These are phyloP conservation scores for Sporothrix protearum DNA, from an alignment of 2,329 filamentous ascomycete species.

Conservation along the genomic window DNA sequence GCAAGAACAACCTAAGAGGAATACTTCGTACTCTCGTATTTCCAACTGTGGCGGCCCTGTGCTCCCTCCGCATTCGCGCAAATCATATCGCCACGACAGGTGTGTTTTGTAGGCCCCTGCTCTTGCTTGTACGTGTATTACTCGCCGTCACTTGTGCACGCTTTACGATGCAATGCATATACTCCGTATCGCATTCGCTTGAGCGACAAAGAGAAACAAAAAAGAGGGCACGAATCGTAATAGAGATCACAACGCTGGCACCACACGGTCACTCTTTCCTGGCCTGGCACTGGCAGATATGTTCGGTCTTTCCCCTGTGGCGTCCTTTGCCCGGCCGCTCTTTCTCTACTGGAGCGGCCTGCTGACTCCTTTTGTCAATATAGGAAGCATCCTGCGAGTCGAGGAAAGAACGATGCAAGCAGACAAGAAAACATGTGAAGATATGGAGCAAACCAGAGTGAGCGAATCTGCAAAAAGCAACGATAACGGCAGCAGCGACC, in stretches of 20 bases:
- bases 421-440: background rate
- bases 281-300: background rate
- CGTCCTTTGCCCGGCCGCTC: background rate
- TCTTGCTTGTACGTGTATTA: background rate
- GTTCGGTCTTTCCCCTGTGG: background rate
- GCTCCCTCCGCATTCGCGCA: constrained; percentile 1
- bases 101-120: background rate
- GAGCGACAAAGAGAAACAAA: background rate
- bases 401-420: background rate
- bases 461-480: background rate
- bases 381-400: background rate
- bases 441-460: background rate
- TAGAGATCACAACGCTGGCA: background rate
- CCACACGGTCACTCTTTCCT: constrained; percentile 1
- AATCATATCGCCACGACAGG: background rate
- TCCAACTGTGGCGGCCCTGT: background rate
- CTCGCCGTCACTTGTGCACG: background rate
- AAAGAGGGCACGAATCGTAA: background rate
- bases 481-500: background rate
- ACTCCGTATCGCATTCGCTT: no score
- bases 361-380: constrained; percentile 1
- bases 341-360: background rate
- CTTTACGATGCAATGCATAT: background rate
- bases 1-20: background rate
- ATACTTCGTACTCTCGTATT: background rate